These are phyloP conservation scores for Tulasnella sp. DNA, from an alignment of 768 basidiomycete genomes.

Conservation along the genomic window DNA sequence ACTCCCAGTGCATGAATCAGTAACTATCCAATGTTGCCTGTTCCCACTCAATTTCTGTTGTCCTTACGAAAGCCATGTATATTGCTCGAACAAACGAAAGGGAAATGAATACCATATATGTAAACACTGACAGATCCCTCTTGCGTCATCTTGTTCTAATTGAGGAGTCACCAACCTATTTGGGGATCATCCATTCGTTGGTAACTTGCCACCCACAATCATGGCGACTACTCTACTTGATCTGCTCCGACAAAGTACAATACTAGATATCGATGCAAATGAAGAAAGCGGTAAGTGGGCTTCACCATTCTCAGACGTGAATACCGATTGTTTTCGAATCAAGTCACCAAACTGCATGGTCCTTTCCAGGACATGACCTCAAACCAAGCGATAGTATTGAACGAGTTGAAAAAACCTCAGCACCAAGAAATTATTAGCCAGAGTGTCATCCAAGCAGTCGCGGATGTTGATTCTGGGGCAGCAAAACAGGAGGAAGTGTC, in stretches of 20 bases:
- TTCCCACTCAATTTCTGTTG: too few relatives aligned
- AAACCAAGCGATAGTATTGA: constrained; percentile 19
- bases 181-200: too few relatives aligned
- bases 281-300: constrained; percentile 15
- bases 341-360: constrained; percentile 11
- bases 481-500: constrained; percentile 8
- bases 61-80: too few relatives aligned
- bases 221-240: constrained; percentile 14
- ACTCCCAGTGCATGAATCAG: too few relatives aligned
- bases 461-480: not conserved
- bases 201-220: not conserved
- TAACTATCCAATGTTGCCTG: too few relatives aligned
- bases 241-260: constrained; percentile 18
- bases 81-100: too few relatives aligned
- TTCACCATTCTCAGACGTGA: not conserved
- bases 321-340: not conserved
- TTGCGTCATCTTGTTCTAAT: too few relatives aligned
- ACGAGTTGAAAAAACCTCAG: constrained; percentile 15
- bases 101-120: too few relatives aligned
- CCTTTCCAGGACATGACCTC: constrained; percentile 20
- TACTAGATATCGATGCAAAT: constrained; percentile 20
- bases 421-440: constrained; percentile 15
- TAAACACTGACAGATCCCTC: too few relatives aligned
- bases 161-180: too few relatives aligned
- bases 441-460: constrained; percentile 15